phyloP scores from a whole-genome alignment of 208 protist genomes.

The Phytomonas sp. region DNA sequence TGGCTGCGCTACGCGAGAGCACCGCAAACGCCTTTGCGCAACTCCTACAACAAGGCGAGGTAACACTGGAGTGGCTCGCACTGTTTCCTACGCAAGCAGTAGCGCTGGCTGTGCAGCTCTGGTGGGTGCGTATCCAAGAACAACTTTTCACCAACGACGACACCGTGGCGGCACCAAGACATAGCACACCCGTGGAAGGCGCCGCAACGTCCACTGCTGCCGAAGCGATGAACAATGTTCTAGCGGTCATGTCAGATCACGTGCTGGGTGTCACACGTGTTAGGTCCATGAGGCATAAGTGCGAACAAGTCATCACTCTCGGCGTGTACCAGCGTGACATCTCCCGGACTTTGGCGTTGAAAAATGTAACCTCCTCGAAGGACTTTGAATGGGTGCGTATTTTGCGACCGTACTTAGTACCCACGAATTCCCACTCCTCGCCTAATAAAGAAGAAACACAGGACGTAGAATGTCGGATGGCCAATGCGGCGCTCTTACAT shows the following conservation, averaged over 20 bases:
- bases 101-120: constrained; percentile 87
- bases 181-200: neutral
- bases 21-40: constrained; percentile 32
- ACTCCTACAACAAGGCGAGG: constrained; percentile 9
- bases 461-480: constrained; percentile 91
- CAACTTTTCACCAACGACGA: constrained; percentile 16
- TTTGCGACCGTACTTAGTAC: constrained; percentile 91
- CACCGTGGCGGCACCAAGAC: constrained; percentile 6
- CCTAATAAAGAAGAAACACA: constrained; percentile 14
- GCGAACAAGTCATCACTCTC: constrained; percentile 97
- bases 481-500: constrained; percentile 94
- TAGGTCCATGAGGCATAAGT: constrained; percentile 65
- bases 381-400: constrained; percentile 97
- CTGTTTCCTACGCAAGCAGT: constrained; percentile 90
- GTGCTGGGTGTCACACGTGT: constrained; percentile 19
- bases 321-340: constrained; percentile 98
- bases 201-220: constrained; percentile 18
- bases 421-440: constrained; percentile 1
- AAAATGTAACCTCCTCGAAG: constrained; percentile 29
- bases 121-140: constrained; percentile 90
- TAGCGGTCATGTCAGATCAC: constrained; percentile 73
- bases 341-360: constrained; percentile 55
- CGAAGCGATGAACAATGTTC: constrained; percentile 71
- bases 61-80: constrained; percentile 83
- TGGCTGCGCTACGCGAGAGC: constrained; percentile 59